Evolutionary conservation across 1,139 yeast genomes (phyloP).

Genomic region (Yamadazyma atmosphaerica): DNA sequence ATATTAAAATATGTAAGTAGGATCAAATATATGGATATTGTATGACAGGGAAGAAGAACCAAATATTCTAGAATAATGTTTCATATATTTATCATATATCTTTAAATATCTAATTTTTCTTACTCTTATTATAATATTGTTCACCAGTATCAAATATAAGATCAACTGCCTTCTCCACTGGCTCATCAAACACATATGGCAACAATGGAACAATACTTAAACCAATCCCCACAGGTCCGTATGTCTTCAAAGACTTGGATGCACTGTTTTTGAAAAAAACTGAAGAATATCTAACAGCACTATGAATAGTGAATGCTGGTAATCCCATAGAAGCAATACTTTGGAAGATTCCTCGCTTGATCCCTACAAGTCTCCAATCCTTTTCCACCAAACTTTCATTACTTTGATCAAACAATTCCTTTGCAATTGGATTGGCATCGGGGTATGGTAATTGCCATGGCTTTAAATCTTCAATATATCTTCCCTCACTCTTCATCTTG

Average conservation of each 20-base stretch:
- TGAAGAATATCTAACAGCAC: constrained; percentile 73
- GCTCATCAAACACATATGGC: constrained; percentile 81
- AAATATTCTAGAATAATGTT: background rate
- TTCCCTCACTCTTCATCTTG: constrained; percentile 65
- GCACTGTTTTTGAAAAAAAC: constrained; percentile 49
- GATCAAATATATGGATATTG: background rate
- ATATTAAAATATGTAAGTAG: too few relatives aligned
- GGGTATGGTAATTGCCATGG: constrained; percentile 67
- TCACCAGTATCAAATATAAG: constrained; percentile 61
- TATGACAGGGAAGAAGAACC: background rate
- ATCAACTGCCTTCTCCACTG: constrained; percentile 72
- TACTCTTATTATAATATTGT: constrained; percentile 24
- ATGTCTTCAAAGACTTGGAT: constrained; percentile 45
- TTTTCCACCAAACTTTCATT: constrained; percentile 36
- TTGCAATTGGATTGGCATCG: constrained; percentile 41
- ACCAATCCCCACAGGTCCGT: constrained; percentile 80
- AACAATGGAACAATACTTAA: constrained; percentile 74
- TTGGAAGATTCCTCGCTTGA: constrained; percentile 77
- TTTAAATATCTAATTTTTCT: constrained; percentile 1
- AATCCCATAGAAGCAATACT: constrained; percentile 83
- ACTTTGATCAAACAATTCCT: constrained; percentile 27
- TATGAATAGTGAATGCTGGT: constrained; percentile 84
- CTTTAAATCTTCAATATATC: constrained; percentile 57
- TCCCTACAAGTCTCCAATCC: constrained; percentile 66
- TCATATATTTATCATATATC: constrained; percentile 1